A percentile compares a stretch with the other conserved stretches of the same genome.
phyloP scores from a whole-genome alignment of 2,329 filamentous ascomycete species.

The Penicillium sp. region DNA sequence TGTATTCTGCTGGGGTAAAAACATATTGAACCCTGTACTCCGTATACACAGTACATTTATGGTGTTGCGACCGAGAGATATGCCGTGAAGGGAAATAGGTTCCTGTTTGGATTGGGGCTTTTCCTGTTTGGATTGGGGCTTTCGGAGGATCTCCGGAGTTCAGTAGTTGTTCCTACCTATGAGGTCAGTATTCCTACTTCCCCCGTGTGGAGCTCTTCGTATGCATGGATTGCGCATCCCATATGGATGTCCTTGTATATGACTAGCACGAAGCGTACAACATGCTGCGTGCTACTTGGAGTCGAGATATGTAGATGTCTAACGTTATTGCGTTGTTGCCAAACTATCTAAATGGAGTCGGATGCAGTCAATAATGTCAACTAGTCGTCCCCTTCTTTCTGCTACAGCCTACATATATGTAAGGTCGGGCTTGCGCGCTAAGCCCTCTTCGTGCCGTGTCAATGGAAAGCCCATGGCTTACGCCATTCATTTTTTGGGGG shows the following conservation, averaged over 20 bases:
- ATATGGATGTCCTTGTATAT: background rate
- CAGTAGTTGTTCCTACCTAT: too few relatives aligned
- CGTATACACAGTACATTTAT: background rate
- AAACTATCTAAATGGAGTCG: conserved; percentile 1
- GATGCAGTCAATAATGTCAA: conserved; percentile 12
- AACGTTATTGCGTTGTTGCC: conserved; percentile 9
- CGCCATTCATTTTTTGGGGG: conserved; percentile 9
- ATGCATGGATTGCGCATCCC: conserved; percentile 13
- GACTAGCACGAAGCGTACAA: background rate
- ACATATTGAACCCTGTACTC: too few relatives aligned
- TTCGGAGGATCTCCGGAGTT: background rate
- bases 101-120: background rate
- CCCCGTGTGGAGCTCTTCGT: conserved; percentile 1
- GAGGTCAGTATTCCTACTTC: background rate
- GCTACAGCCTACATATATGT: conserved; percentile 9
- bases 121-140: background rate
- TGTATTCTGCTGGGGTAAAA: background rate
- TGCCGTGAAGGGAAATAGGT: background rate
- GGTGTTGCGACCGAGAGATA: background rate
- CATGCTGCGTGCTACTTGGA: background rate
- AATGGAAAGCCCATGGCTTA: conserved; percentile 10
- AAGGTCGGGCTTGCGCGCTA: conserved; percentile 24
- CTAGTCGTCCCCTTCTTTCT: conserved; percentile 1
- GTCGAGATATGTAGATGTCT: background rate
- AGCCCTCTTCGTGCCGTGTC: conserved; percentile 22